Evolutionary conservation across 148 eudicot species (phyloP).

Genomic region (Polygonum maritimum): DNA sequence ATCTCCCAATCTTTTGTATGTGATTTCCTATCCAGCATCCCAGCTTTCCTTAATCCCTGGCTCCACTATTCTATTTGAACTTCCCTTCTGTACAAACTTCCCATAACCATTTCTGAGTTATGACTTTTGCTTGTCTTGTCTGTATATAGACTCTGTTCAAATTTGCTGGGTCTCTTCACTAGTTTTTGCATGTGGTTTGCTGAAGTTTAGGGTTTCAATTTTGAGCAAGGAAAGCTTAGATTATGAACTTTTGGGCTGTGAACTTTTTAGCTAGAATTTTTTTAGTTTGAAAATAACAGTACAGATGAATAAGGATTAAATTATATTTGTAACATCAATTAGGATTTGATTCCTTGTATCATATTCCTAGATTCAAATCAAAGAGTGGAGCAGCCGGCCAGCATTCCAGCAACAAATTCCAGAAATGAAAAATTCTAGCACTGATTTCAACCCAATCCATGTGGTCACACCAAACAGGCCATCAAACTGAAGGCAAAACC

Average conservation of each 20-base stretch:
- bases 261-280: background rate
- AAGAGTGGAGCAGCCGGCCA: background rate
- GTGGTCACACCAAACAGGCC: background rate
- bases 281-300: background rate
- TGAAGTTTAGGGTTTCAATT: background rate
- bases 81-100: background rate
- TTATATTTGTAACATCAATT: background rate
- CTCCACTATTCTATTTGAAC: background rate
- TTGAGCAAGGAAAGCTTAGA: background rate
- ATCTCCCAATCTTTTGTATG: background rate
- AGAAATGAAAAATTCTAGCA: background rate
- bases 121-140: background rate
- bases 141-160: background rate
- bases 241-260: background rate
- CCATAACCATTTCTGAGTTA: background rate
- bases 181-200: background rate
- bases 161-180: background rate
- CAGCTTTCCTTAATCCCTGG: background rate
- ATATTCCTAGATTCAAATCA: background rate
- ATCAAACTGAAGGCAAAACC: background rate
- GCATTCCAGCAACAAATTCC: background rate
- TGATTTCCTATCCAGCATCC: no score
- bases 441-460: background rate
- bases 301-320: background rate
- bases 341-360: background rate